Conservation (phyloP, 2,329 filamentous ascomycete genomes). For the Penicillium sp. region DNA sequence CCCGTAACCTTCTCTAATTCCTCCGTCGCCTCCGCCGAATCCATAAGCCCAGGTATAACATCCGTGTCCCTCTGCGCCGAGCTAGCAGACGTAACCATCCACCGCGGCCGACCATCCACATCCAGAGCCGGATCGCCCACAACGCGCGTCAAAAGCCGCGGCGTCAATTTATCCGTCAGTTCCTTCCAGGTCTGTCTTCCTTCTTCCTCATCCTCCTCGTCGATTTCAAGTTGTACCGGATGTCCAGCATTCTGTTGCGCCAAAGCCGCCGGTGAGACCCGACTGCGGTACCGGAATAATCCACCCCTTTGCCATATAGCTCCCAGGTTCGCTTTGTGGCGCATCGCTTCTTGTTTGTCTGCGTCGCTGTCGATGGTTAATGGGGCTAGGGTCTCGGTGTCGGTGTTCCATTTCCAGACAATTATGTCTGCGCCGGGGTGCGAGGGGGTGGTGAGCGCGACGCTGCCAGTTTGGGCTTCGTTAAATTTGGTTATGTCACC, state of each 20-base stretch:
- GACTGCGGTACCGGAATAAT: slow-evolving; percentile 36
- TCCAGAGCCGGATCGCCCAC: slow-evolving; percentile 35
- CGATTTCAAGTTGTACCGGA: too few species aligned
- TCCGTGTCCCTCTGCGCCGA: slow-evolving; percentile 50
- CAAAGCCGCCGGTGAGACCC: slow-evolving; percentile 17
- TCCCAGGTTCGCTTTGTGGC: slow-evolving; percentile 49
- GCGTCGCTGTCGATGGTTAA: slow-evolving; percentile 27
- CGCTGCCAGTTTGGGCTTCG: too few species aligned
- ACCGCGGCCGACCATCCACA: slow-evolving; percentile 38
- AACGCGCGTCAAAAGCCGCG: slow-evolving; percentile 44
- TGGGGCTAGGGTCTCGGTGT: slow-evolving; percentile 31
- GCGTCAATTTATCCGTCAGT: slow-evolving; percentile 47
- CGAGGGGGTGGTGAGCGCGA: too few species aligned
- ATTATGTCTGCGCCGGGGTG: slow-evolving; percentile 35
- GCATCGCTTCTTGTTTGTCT: slow-evolving; percentile 42
- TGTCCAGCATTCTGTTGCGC: too few species aligned
- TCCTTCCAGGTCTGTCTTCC: slow-evolving; percentile 45
- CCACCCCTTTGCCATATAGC: slow-evolving; percentile 47
- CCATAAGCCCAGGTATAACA: slow-evolving; percentile 52
- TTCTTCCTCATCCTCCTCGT: slow-evolving; percentile 14
- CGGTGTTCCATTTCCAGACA: slow-evolving; percentile 49
- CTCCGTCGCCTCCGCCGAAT: slow-evolving; percentile 20
- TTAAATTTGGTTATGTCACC: slow-evolving; percentile 31
- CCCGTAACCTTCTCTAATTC: slow-evolving; percentile 38
- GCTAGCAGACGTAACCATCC: slow-evolving; percentile 52